phyloP scores from a whole-genome alignment of 2,329 filamentous ascomycete genomes.

The Calonectria honghensis region DNA sequence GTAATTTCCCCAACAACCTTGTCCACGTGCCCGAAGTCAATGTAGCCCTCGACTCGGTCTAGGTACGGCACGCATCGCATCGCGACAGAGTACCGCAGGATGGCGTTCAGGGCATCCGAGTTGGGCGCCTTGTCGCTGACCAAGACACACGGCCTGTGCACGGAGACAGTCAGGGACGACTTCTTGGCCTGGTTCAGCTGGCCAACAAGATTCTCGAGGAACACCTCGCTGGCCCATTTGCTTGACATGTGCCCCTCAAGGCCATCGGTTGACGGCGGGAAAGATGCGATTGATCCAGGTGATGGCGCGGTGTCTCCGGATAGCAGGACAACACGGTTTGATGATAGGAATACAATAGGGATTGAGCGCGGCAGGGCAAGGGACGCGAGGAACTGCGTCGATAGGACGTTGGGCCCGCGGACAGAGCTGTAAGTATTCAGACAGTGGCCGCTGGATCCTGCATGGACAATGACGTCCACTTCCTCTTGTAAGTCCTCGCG shows the following conservation, averaged over 20 bases:
- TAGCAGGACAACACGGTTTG: slow-evolving; percentile 37
- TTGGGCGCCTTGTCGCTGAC: slow-evolving; percentile 47
- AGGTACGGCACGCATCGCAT: slow-evolving; percentile 44
- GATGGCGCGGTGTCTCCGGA: slow-evolving; percentile 34
- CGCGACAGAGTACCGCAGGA: slow-evolving; percentile 37
- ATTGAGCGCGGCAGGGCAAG: slow-evolving; percentile 39
- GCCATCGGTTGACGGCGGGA: slow-evolving; percentile 46
- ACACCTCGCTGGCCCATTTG: slow-evolving; percentile 59
- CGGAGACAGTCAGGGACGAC: slow-evolving; percentile 47
- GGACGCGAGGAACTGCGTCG: slow-evolving; percentile 35
- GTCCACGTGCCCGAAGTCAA: slow-evolving; percentile 36
- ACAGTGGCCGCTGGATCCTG: slow-evolving; percentile 42
- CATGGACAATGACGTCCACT: slow-evolving; percentile 42
- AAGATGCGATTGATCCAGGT: slow-evolving; percentile 39
- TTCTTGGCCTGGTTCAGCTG: slow-evolving; percentile 24
- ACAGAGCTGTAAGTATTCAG: slow-evolving; percentile 41
- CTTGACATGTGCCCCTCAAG: slow-evolving; percentile 57
- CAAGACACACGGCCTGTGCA: slow-evolving; percentile 55
- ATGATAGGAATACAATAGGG: slow-evolving; percentile 39
- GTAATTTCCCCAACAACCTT: slow-evolving; percentile 38
- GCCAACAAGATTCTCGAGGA: slow-evolving; percentile 53
- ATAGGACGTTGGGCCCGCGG: slow-evolving; percentile 36
- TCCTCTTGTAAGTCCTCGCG: slow-evolving; percentile 5
- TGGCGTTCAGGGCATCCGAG: slow-evolving; percentile 42
- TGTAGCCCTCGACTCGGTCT: slow-evolving; percentile 32